phyloP scores from a whole-genome alignment of 257 asterid genomes.

The Fraxinus excelsior region DNA sequence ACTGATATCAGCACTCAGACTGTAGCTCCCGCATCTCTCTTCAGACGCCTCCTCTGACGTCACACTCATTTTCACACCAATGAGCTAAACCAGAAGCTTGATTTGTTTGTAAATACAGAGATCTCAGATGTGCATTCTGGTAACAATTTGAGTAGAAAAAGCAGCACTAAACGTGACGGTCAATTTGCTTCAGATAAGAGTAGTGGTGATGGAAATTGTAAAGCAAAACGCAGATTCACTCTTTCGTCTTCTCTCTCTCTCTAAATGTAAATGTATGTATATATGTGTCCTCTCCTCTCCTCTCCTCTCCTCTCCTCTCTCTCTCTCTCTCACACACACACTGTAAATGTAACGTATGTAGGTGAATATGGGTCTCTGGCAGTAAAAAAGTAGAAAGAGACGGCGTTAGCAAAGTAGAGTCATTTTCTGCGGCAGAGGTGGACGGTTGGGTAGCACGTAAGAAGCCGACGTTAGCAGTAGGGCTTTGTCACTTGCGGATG shows the following conservation, averaged over 20 bases:
- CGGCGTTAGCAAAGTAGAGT: constrained; percentile 31
- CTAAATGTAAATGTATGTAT: background rate
- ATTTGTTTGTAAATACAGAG: constrained; percentile 24
- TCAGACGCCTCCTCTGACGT: constrained; percentile 78
- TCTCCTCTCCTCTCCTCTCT: background rate
- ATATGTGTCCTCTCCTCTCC: background rate
- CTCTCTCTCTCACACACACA: too few species aligned
- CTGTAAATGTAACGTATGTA: background rate
- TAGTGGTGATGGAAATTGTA: constrained; percentile 31
- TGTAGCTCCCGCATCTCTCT: constrained; percentile 86
- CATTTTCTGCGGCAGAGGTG: background rate
- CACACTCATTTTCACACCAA: constrained; percentile 50
- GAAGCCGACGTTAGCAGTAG: constrained; percentile 32
- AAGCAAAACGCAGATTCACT: constrained; percentile 42
- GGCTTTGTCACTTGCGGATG: constrained; percentile 7
- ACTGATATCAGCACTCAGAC: constrained; percentile 90
- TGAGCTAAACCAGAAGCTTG: constrained; percentile 9
- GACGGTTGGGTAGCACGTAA: background rate
- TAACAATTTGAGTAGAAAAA: background rate
- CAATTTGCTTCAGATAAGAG: constrained; percentile 40
- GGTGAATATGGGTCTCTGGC: background rate
- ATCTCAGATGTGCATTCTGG: constrained; percentile 41
- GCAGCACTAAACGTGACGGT: constrained; percentile 24
- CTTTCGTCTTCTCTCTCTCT: constrained; percentile 24
- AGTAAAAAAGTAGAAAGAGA: constrained; percentile 20